Conservation (phyloP, 805 yeast species). For the Blastobotrys americana region DNA sequence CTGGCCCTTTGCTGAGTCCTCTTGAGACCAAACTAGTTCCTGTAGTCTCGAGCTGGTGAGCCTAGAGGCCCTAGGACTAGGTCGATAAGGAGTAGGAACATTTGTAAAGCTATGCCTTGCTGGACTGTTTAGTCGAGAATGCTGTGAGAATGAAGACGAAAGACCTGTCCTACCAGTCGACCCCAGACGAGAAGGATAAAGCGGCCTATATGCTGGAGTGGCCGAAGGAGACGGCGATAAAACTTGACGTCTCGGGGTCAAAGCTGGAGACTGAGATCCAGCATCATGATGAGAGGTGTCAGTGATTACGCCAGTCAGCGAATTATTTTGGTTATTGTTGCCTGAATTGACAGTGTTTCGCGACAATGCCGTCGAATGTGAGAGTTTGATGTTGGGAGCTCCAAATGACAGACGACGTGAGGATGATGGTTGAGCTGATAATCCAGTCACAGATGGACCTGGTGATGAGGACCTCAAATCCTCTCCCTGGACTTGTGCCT, state of each 20-base stretch:
- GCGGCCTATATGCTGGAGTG: constrained; percentile 3
- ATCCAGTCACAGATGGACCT: neutral
- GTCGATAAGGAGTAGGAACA: constrained; percentile 15
- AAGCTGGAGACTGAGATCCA: too few relatives aligned
- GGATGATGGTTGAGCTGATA: too few relatives aligned
- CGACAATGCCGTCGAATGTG: too few relatives aligned
- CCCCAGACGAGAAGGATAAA: constrained; percentile 3
- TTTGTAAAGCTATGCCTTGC: constrained; percentile 6
- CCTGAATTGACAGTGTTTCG: too few relatives aligned
- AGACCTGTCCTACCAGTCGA: neutral
- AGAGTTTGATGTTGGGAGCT: too few relatives aligned
- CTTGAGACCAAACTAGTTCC: neutral
- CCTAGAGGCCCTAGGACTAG: neutral
- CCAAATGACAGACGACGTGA: too few relatives aligned
- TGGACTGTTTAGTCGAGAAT: too few relatives aligned
- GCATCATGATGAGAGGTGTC: too few relatives aligned
- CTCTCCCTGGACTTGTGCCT: constrained; percentile 9
- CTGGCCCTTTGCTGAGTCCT: constrained; percentile 30
- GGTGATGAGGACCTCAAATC: neutral
- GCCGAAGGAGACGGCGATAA: neutral
- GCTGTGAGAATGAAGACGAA: too few relatives aligned
- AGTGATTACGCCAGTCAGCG: too few relatives aligned
- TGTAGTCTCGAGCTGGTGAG: neutral
- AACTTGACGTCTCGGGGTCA: neutral
- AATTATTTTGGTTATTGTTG: too few relatives aligned